phyloP scores from a whole-genome alignment of 306 rosid species.

The Rosa persica region DNA sequence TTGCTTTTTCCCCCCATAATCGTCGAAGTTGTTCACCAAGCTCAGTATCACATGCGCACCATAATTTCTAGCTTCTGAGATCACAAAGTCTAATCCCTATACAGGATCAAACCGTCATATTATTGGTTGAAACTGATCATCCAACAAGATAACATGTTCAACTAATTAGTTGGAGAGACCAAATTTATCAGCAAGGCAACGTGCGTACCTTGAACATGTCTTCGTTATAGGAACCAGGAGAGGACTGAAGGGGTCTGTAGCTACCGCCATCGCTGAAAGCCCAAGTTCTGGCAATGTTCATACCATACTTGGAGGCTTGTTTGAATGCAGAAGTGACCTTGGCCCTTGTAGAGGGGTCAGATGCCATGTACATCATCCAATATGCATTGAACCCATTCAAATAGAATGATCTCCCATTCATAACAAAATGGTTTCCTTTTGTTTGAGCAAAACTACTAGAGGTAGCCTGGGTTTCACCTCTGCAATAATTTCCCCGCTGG shows the following conservation, averaged over 20 bases:
- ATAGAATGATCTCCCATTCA: constrained; percentile 33
- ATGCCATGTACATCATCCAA: constrained; percentile 58
- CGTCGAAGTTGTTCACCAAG: constrained; percentile 47
- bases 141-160: neutral
- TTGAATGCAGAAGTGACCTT: constrained; percentile 48
- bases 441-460: constrained; percentile 31
- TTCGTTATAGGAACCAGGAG: constrained; percentile 52
- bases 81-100: constrained; percentile 58
- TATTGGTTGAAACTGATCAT: neutral
- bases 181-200: neutral
- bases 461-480: neutral
- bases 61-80: constrained; percentile 50
- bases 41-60: constrained; percentile 42
- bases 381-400: constrained; percentile 60
- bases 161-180: neutral
- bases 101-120: neutral
- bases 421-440: constrained; percentile 37
- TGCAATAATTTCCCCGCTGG: neutral
- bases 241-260: constrained; percentile 40
- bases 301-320: constrained; percentile 46
- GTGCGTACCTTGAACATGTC: constrained; percentile 36
- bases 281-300: constrained; percentile 56
- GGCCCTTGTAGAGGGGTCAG: constrained; percentile 42
- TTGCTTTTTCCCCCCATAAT: constrained; percentile 59
- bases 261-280: constrained; percentile 54